Conservation (phyloP, 305 asterid species). For the Plantago coronopus region DNA sequence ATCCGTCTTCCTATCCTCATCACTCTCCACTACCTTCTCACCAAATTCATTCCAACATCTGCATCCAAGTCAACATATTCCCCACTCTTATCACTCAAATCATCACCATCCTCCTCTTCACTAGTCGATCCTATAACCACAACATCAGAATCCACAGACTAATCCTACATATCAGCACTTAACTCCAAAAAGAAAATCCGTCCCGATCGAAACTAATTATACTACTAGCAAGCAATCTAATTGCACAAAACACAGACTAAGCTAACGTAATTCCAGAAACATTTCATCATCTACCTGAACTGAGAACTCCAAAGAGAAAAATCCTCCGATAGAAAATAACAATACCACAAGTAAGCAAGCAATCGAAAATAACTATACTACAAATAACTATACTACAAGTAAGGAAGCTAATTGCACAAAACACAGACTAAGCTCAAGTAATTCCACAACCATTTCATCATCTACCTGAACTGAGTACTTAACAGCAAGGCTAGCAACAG, state of each 20-base stretch:
- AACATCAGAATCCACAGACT: too few relatives aligned
- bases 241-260: not conserved
- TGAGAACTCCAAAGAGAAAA: too few relatives aligned
- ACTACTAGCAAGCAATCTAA: not conserved
- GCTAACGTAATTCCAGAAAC: not conserved
- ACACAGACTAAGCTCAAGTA: not conserved
- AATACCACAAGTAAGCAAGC: too few relatives aligned
- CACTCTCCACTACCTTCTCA: too few relatives aligned
- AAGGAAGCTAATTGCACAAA: not conserved
- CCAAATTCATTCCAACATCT: too few relatives aligned
- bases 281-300: conserved; percentile 58
- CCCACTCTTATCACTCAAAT: not conserved
- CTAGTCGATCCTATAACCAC: too few relatives aligned
- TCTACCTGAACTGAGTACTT: conserved; percentile 87
- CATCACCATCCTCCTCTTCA: not conserved
- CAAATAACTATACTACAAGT: not conserved
- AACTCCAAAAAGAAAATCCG: too few relatives aligned
- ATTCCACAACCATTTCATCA: not conserved
- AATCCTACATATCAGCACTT: too few relatives aligned
- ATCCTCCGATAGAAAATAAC: too few relatives aligned
- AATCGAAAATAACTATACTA: too few relatives aligned
- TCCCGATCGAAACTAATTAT: too few relatives aligned
- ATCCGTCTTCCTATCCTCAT: not conserved
- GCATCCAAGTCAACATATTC: too few relatives aligned
- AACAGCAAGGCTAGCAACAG: conserved; percentile 87